These are phyloP conservation scores for Lyophyllum semitale DNA, from an alignment of 768 basidiomycete species.

Conservation along the genomic window DNA sequence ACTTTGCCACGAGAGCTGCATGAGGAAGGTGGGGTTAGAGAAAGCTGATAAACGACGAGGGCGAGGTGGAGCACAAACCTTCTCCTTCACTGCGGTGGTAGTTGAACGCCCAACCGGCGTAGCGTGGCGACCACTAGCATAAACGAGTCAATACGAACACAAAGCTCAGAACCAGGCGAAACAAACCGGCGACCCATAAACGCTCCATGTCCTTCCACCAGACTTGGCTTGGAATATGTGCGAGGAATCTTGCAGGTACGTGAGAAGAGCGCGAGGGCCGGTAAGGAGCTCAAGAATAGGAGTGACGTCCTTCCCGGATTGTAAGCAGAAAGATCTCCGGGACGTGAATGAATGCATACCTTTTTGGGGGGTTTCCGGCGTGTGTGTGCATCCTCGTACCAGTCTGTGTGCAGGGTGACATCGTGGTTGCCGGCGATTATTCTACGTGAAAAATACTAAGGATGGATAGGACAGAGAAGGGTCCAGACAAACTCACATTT, in stretches of 20 bases:
- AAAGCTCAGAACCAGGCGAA: too few species aligned
- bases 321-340: neutral
- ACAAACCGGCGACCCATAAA: constrained; percentile 75
- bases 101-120: too few species aligned
- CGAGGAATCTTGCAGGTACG: constrained; percentile 57
- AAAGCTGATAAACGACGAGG: neutral
- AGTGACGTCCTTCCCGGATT: neutral
- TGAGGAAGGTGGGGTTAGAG: neutral
- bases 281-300: constrained; percentile 33
- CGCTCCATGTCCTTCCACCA: constrained; percentile 54
- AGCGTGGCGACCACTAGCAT: too few species aligned
- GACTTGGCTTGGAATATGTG: constrained; percentile 39
- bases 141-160: too few species aligned
- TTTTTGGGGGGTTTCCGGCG: constrained; percentile 15
- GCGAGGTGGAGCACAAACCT: neutral
- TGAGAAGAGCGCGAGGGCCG: constrained; percentile 36
- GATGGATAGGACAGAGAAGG: constrained; percentile 19
- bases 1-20: constrained; percentile 13
- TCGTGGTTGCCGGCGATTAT: constrained; percentile 79
- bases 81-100: too few species aligned
- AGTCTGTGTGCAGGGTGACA: constrained; percentile 40
- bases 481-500: constrained; percentile 64
- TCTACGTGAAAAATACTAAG: neutral
- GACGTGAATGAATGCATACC: constrained; percentile 25
- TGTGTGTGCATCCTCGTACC: constrained; percentile 40